Evolutionary conservation across 768 basidiomycete species (phyloP), one percentile per base, ranked within the genome.

Genomic region (Auricularia auricula-judae): DNA sequence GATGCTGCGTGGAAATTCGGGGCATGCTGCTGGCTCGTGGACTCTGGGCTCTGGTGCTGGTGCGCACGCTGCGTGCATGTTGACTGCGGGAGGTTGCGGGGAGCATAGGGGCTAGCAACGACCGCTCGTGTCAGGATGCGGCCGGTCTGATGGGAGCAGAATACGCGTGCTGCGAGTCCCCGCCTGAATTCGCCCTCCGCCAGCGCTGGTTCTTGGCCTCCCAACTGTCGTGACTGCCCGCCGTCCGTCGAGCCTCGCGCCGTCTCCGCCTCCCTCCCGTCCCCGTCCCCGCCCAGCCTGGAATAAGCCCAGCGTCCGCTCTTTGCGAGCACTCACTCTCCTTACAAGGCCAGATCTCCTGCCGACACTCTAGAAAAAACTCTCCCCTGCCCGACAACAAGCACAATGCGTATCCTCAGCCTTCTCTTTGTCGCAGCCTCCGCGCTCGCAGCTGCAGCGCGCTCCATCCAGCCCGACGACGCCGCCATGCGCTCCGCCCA

Each of bases 401-500:
- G 11, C 7, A 14, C 21, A 35, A 59, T 59, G 56, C 56, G 56
- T 35, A 14, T 59, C 29, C 34, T 59, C 23, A 59, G 29, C 23
- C 21, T 59, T 10, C 23, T 59, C 10, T 34, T 59, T 35, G 56
- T 59, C 56, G 21, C 29, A 12, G 56, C 56, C 56, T 59, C 56
- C 29, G 56, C 56, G 16, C 21, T 59, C 56, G 56, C 23, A 14
- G 56, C 56, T 18, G 23, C 29, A 12, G 56, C 56, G 59, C 35
- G 64, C 59, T 21, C 36, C 35, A 35, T 64, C 58, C 39, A 61
- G 58, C 47, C 64, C 58, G 54, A 51, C 64, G 23, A 61, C 29
- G 8, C 64, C 33, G 14, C 21, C 12, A 35, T 51, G 21, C 42
- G 35, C 21, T 18, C 39, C 23, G 21, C 39, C 7, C 39, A 42